Evolutionary conservation across 2,329 filamentous ascomycete species (phyloP), one percentile per base, ranked within the genome.

Genomic region (Neofusicoccum cordaticola): DNA sequence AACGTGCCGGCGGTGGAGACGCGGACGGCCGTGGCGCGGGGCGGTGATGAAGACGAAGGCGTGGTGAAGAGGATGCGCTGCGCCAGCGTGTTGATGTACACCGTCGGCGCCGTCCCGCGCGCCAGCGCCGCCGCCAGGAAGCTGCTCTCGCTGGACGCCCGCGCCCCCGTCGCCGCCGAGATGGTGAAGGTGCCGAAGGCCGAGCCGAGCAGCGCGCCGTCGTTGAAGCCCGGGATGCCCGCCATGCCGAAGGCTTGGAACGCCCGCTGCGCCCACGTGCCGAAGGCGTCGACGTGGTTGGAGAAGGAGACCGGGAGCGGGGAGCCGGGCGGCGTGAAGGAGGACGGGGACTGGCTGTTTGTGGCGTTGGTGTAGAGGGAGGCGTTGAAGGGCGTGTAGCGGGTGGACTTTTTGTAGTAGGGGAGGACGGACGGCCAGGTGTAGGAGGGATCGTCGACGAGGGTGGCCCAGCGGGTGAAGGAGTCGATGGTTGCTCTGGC

Each of bases 261-360:
- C 22, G 22, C 22, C 22, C 22, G 22, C 22, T 22, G 22, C 22
- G 22, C 22, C 31, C 45, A 63, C 9, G 65, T 56, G 8, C 42
- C 31, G 53, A 64, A 66, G 67, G 69, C 68, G 45, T 66, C 68
- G 51, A 73, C 41, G 75, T 67, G 72, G 47, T 72, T 71, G 2
- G 72, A 70, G 56, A 68, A 74, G 2, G 69, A 71, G 4, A 73
- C 69, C 19, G 70, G 70, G 11, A 73, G 8, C 71, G 70, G 2
- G 70, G 70, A 5, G 44, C 15, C 27, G 68, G 63, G 22, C 69
- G 41, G 15, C 35, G 67, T 63, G 35, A 71, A 72, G 8, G 62
- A 68, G 1, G 35, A 50, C 0, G 68, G 12, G 50, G 72, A 67
- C 58, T 70, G 73, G 0, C 41, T n/a, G 3, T 69, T 68, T 0